Base-by-base conservation (phyloP, 345 rosid species). In the Noccaea caerulescens region DNA sequence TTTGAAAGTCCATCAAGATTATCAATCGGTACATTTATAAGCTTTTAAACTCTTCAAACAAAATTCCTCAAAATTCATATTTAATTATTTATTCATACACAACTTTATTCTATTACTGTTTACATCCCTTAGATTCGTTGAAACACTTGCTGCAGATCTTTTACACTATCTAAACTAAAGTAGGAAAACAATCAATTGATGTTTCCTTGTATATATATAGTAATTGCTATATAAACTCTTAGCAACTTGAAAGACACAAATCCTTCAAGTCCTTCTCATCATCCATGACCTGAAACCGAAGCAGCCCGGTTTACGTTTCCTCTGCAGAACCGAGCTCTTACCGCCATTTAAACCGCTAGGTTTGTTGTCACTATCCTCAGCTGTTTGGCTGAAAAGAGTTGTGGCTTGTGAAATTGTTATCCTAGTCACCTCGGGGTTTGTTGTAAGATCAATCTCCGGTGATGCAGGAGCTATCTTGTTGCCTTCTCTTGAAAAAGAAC, bases 381-480 rank as follows among this genome's bases (percentile, higher is more conserved):
- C 7, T 44, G 79, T 44, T 53, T 61, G 73, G 52, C 57, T 60
- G 43, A 75, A 75, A 37, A 75, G 79, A 25, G 46, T 45, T 27
- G 79, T 68, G 52, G 70, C 74, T 63, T 75, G 65, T 46, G 79
- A 68, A n/a, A 75, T 11, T 32, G 79, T 68, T 75, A 75, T 68
- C 23, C 73, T 68, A n/a, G 69, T 39, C 13, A 68, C 65, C 53
- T 69, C 76, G 18, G 44, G 10, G 13, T 36, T 66, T 62, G 46
- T 30, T 10, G 68, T 45, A 46, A 47, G 65, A 68, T 54, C 72
- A 67, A 69, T 73, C 67, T 75, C 82, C 0, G 87, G 89, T 16
- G 85, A 81, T 45, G 81, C 90, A 1, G 81, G 91, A 42, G 82
- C 85, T 76, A 85, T 78, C 75, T 83, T 84, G 83, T 73, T 90